Conservation (phyloP, 2,329 filamentous ascomycete species). For the Neocucurbitaria cava region DNA sequence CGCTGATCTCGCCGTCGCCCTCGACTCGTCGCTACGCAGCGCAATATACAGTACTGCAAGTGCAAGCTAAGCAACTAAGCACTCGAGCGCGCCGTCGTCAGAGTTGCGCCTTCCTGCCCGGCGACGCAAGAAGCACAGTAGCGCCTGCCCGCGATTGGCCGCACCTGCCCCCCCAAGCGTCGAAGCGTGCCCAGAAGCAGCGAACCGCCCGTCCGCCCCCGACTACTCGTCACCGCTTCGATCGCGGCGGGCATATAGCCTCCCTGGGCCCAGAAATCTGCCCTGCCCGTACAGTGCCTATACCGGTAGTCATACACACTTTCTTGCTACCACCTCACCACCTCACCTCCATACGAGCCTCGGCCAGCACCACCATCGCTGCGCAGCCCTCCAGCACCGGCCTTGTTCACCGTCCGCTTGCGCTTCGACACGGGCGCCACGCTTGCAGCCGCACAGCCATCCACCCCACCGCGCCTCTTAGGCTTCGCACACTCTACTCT, state of each 20-base stretch:
- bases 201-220: conserved; percentile 18
- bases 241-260: conserved; percentile 29
- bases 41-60: too few relatives aligned
- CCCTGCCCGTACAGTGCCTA: too few relatives aligned
- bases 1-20: background rate
- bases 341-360: too few relatives aligned
- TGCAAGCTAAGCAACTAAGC: background rate
- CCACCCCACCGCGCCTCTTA: too few relatives aligned
- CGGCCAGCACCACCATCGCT: conserved; percentile 6
- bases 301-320: conserved; percentile 4
- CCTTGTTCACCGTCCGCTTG: background rate
- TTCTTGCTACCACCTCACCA: too few relatives aligned
- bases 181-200: conserved; percentile 22
- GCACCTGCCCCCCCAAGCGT: conserved; percentile 22
- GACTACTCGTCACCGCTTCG: conserved; percentile 35
- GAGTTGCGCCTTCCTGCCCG: conserved; percentile 32
- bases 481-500: too few relatives aligned
- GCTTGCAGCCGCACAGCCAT: conserved; percentile 20
- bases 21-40: background rate
- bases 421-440: background rate
- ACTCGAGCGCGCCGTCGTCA: conserved; percentile 26
- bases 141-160: conserved; percentile 31
- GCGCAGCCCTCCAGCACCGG: background rate
- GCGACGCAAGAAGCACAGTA: conserved; percentile 31
- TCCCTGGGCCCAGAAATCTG: conserved; percentile 22